Evolutionary conservation across 169 alveolate species (phyloP), one percentile per base, ranked within the genome.

Genomic region (Plasmodium chabaudi): DNA sequence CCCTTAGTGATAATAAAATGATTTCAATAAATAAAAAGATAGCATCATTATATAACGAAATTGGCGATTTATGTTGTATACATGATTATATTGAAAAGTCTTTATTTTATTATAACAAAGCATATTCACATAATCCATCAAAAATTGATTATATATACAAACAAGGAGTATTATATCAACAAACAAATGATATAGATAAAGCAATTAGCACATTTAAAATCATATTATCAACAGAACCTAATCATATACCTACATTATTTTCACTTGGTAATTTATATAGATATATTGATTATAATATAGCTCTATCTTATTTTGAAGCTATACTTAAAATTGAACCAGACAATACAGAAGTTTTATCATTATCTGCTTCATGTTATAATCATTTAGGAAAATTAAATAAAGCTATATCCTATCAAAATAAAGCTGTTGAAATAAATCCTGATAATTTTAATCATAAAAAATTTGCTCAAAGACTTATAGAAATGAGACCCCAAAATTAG

Each of bases 131-230:
- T 68, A 69, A 82, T 49, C 90, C 90, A 23, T 82, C 86, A 10
- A 82, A 82, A 82, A 55, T 82, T 1, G 90, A 82, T 17, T 82
- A 68, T 68, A 82, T 82, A 42, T 82, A 82, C 60, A 82, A 82
- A 59, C 67, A 82, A 19, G 90, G 90, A 44, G 90, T 82, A 44
- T 55, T 82, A 82, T 82, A 67, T 69, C 90, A 82, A 68, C 90
- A 82, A 68, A 82, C 69, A 84, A 82, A 82, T 69, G 63, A 82
- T 9, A 68, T 63, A 10, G 90, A 65, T 25, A 82, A 72, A 61
- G 82, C 90, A 17, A 82, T 82, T n/a, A 55, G 46, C 21, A 82
- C 90, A 23, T 82, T 82, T 57, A 82, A 61, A 69, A 46, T 51
- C 13, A 82, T 82, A 17, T 56, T 82, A 19, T n/a, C 77, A 6